phyloP scores from a whole-genome alignment of 768 basidiomycete genomes.

The Psilocybe subaeruginosa region DNA sequence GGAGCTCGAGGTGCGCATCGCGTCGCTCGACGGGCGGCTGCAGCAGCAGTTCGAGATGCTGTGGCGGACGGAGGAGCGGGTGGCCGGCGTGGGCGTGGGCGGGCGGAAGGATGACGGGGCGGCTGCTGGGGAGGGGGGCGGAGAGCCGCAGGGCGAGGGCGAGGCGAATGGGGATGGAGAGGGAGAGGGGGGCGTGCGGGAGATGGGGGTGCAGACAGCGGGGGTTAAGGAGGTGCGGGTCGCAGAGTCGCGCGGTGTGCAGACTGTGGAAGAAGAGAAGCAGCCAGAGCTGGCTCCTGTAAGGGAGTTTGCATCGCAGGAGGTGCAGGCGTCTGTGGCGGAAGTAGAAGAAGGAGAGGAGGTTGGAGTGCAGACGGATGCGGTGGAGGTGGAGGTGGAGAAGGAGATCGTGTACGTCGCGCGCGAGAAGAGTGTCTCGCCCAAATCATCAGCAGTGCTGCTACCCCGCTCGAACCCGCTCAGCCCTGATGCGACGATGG shows the following conservation, averaged over 20 bases:
- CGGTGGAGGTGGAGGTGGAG: not conserved
- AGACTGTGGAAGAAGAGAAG: not conserved
- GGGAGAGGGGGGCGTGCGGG: no score
- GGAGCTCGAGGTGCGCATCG: conserved; percentile 15
- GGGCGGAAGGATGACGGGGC: not conserved
- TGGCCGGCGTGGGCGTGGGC: not conserved
- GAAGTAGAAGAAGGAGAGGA: not conserved
- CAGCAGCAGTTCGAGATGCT: conserved; percentile 17
- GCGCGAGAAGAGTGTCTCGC: not conserved
- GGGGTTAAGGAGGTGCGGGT: no score
- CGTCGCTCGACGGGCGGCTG: conserved; percentile 12
- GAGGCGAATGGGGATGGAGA: no score
- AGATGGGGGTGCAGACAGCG: no score
- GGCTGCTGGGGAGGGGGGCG: not conserved
- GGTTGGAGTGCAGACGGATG: conserved; percentile 9
- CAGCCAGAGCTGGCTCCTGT: no score
- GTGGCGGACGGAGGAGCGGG: conserved; percentile 11
- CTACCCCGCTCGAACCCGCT: not conserved
- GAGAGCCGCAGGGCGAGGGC: no score
- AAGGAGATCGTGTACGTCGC: not conserved
- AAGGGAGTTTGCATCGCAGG: not conserved
- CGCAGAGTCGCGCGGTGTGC: not conserved
- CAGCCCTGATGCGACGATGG: conserved; percentile 18
- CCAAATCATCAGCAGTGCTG: no score
- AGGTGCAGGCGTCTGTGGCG: not conserved